Evolutionary conservation across 768 basidiomycete genomes (phyloP), one percentile per base, ranked within the genome.

Genomic region (Termitomyces sp.): DNA sequence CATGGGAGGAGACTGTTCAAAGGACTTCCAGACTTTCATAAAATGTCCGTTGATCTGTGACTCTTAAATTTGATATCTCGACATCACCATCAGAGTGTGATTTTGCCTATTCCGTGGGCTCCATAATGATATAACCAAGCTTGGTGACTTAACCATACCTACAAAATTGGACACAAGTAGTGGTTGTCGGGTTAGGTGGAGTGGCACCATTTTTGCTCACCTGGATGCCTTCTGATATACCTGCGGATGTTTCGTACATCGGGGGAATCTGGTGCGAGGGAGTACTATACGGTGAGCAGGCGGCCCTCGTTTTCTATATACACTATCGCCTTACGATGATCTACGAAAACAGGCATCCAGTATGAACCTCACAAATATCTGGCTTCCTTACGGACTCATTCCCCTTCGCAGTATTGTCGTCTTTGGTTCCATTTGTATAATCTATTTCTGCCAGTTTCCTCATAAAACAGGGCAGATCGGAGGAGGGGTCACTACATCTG

Each of bases 221-320:
- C 48, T 50, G 9, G 14, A 69, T 69, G 68, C 59, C 59, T 35
- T 59, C 64, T 28, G 68, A 69, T 57, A 68, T 69, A 42, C 58
- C 67, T 46, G 67, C 68, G 3, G 67, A 68, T 58, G 66, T 68
- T 34, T 66, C 67, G 14, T 69, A 69, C 57, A 66, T 69, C n/a
- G 66, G 65, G 37, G 68, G 68, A 19, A 62, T 69, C 7, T 69
- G 67, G 66, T 60, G 63, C 25, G 67, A 69, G 55, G 68, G 66
- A 19, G 63, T 69, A 28, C 43, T 69, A 23, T 69, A 68, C 45
- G 68, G 68, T 64, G 51, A 44, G 65, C 11, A n/a, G 17, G 19
- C 7, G n/a, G 12, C 21, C 11, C 1, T 54, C n/a, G 19, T 34
- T 1, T 10, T 30, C 25, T 9, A 12, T 39, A 9, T 16, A 19